Conservation (phyloP, 2,329 filamentous ascomycete species). For the Akanthomyces muscarius region DNA sequence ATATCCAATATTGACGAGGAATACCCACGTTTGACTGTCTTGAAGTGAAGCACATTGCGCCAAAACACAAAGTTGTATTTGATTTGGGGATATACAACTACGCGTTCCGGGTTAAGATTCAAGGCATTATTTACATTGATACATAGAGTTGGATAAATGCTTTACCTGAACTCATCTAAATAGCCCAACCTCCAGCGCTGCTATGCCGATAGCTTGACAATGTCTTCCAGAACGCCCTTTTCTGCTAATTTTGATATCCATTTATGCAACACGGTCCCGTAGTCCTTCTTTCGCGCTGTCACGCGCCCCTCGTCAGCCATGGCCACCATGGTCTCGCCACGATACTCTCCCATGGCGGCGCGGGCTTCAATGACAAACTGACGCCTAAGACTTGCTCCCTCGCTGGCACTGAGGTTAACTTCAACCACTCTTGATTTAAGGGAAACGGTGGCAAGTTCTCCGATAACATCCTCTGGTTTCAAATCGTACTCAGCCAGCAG, state of each 20-base stretch:
- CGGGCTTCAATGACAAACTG: conserved; percentile 40
- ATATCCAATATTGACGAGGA: conserved; percentile 77
- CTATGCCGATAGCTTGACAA: conserved; percentile 27
- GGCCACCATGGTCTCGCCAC: conserved; percentile 43
- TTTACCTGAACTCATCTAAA: neutral
- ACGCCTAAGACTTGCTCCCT: conserved; percentile 35
- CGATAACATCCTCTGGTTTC: neutral
- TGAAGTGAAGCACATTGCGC: neutral
- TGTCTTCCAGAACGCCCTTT: conserved; percentile 54
- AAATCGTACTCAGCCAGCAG: conserved; percentile 4
- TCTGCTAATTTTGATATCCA: conserved; percentile 69
- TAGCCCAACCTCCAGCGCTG: neutral
- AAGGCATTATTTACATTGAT: neutral
- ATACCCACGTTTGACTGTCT: conserved; percentile 52
- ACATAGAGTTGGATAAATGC: neutral
- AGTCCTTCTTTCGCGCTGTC: conserved; percentile 59
- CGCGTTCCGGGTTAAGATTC: neutral
- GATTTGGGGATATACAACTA: too few species aligned
- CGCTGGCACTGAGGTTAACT: conserved; percentile 17
- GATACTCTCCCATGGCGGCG: conserved; percentile 41
- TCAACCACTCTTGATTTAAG: neutral
- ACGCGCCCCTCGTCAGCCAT: conserved; percentile 50
- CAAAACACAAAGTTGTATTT: neutral
- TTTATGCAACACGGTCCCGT: conserved; percentile 61
- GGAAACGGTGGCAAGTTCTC: neutral